These are phyloP conservation scores for Saturnispora silvae DNA, from an alignment of 805 yeast species.

Conservation along the genomic window DNA sequence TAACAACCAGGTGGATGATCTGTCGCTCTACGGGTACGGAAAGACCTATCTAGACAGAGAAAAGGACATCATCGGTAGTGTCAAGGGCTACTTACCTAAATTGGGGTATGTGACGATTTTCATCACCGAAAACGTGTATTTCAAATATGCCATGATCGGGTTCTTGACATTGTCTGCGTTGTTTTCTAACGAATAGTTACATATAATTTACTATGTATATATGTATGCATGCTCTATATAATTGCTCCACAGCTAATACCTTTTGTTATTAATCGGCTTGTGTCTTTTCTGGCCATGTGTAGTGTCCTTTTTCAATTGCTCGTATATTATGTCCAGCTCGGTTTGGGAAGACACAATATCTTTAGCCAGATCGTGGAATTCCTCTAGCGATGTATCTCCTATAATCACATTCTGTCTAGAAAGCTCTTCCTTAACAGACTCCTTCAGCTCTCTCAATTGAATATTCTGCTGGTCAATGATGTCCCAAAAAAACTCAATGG, in stretches of 20 bases:
- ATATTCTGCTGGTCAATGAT: conserved; percentile 51
- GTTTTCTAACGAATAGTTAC: conserved; percentile 18
- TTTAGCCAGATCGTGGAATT: conserved; percentile 12
- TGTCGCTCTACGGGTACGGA: conserved; percentile 68
- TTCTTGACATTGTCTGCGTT: conserved; percentile 62
- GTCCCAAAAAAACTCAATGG: conserved; percentile 72
- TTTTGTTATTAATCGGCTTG: too few relatives aligned
- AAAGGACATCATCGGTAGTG: conserved; percentile 78
- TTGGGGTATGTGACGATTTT: conserved; percentile 87
- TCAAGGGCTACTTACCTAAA: conserved; percentile 83
- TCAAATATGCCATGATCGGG: conserved; percentile 70
- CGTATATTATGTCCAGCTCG: conserved; percentile 1
- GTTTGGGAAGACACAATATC: conserved; percentile 5
- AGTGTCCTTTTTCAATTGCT: too few relatives aligned
- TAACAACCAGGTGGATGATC: conserved; percentile 86
- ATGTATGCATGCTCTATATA: not conserved
- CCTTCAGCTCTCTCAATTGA: conserved; percentile 45
- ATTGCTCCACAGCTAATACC: too few relatives aligned
- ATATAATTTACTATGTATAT: not conserved
- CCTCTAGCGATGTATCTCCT: conserved; percentile 2
- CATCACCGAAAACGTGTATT: conserved; percentile 78
- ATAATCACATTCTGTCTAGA: conserved; percentile 16
- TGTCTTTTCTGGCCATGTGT: too few relatives aligned
- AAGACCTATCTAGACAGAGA: conserved; percentile 70
- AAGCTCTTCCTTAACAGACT: conserved; percentile 43